Evolutionary conservation across 163 green algal genomes (phyloP), one percentile per base, ranked within the genome.

Genomic region (Scenedesmus sp.): DNA sequence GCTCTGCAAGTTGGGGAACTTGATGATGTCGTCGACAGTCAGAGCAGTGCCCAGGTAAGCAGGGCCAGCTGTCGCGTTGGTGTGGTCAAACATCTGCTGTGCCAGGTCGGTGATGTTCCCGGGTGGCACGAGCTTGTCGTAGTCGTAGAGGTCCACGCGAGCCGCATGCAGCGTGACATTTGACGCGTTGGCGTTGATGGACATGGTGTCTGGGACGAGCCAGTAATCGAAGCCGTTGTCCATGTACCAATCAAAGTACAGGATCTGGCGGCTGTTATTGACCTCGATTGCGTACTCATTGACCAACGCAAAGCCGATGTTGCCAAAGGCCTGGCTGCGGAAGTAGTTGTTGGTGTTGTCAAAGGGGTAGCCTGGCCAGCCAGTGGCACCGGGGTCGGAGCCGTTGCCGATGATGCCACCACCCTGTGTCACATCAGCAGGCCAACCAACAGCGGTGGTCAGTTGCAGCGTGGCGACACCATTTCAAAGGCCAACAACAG

Each of bases 231-330:
- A 92, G 18, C 42, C 61, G 81, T 92, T 92, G 65, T 92, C 88
- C 80, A 92, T 83, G 68, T 88, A 92, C 88, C 88, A 92, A 65
- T 92, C 88, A 44, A 92, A 92, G 88, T 92, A 92, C 35, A 92
- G 61, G 44, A 83, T 59, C n/a, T 88, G 61, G 30, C 43, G 37
- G 22, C 9, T 84, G 88, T 61, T 92, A 81, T 82, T 92, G 44
- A 88, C 81, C 40, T 84, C 35, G 68, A 92, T 79, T 1, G 81
- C 61, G 12, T 70, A 83, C 24, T 92, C 26, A 20, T 83, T 84
- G 56, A 85, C 88, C 61, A 92, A 49, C 26, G 88, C 88, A 59
- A 92, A 92, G 4, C 37, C 88, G 22, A 92, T 59, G 35, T 88
- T 84, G 81, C 88, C 88, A 37, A 83, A 84, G 0, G 61, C 43